Base-by-base conservation (phyloP, 2,329 filamentous ascomycete species). In the Apiospora malaysiana region DNA sequence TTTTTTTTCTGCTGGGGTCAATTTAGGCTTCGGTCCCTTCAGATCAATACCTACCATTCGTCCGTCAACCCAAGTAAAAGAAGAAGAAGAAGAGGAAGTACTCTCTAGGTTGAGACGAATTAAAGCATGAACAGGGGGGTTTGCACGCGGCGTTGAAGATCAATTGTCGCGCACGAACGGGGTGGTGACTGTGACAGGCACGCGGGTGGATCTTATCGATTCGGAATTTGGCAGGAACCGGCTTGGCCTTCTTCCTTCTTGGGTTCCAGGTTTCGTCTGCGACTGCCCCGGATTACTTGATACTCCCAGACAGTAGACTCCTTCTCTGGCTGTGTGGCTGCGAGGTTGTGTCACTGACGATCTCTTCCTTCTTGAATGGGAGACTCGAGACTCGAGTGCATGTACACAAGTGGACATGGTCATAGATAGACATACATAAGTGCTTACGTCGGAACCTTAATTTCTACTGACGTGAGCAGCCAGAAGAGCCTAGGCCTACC, bases 371-470 rank as follows among this genome's bases (percentile, higher is more conserved):
- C 9, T 51, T 25, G 40, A 40, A 40, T 8, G 7, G 7, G 10
- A 46, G 45, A 46, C 18, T 18, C 45, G 6, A 46, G 3, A 18
- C 5, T 32, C n/a, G n/a, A n/a, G n/a, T n/a, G n/a, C n/a, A n/a
- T n/a, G n/a, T n/a, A n/a, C n/a, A n/a, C n/a, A n/a, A n/a, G n/a
- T n/a, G n/a, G n/a, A n/a, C n/a, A n/a, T n/a, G n/a, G n/a, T n/a
- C n/a, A n/a, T n/a, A n/a, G n/a, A n/a, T n/a, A n/a, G n/a, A n/a
- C n/a, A n/a, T n/a, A 10, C 18, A 37, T 18, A 5, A 63, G 32
- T 63, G 56, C 32, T 63, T 63, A 63, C 32, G 32, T 63, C 27
- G 7, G 56, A 63, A 63, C 18, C 56, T 63, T 63, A 63, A 56
- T 32, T 59, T 16, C 9, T 1, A 16, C 45, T 32, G 32, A 32